These are phyloP conservation scores for Hansenula lynferdii DNA, from an alignment of 1,139 yeast genomes.

Conservation along the genomic window DNA sequence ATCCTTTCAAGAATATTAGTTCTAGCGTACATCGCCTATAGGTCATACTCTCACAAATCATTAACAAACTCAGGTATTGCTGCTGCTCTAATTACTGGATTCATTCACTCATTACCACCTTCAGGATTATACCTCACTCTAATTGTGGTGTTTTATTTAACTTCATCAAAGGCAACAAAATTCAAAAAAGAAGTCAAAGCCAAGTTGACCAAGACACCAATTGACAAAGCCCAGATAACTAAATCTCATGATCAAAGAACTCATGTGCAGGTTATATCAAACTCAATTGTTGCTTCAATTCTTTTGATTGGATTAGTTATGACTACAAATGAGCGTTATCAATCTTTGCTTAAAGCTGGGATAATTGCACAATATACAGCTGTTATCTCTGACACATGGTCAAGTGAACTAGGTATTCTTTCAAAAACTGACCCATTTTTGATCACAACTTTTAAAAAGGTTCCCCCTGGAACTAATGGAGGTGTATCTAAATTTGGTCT, in stretches of 20 bases:
- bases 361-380: slow-evolving; percentile 40
- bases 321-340: slow-evolving; percentile 4
- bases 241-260: slow-evolving; percentile 27
- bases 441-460: slow-evolving; percentile 36
- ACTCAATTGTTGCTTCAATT: slow-evolving; percentile 32
- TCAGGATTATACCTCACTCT: slow-evolving; percentile 30
- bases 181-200: slow-evolving; percentile 22
- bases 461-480: slow-evolving; percentile 48
- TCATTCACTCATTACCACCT: slow-evolving; percentile 35
- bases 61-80: slow-evolving; percentile 33
- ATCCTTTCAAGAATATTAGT: slow-evolving; percentile 7
- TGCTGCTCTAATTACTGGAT: slow-evolving; percentile 35
- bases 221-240: slow-evolving; percentile 11
- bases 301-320: slow-evolving; percentile 16
- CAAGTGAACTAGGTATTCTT: slow-evolving; percentile 44
- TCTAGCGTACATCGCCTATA: slow-evolving; percentile 13
- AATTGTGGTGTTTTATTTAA: slow-evolving; percentile 33
- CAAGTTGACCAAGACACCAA: slow-evolving; percentile 21
- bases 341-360: slow-evolving; percentile 24
- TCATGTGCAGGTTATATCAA: slow-evolving; percentile 39
- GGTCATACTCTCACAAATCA: slow-evolving; percentile 31
- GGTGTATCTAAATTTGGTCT: slow-evolving; percentile 39
- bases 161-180: slow-evolving; percentile 39
- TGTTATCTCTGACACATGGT: slow-evolving; percentile 44
- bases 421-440: slow-evolving; percentile 33